These are phyloP conservation scores for Senecio squalidus DNA, from an alignment of 140 eudicot genomes.

Conservation along the genomic window DNA sequence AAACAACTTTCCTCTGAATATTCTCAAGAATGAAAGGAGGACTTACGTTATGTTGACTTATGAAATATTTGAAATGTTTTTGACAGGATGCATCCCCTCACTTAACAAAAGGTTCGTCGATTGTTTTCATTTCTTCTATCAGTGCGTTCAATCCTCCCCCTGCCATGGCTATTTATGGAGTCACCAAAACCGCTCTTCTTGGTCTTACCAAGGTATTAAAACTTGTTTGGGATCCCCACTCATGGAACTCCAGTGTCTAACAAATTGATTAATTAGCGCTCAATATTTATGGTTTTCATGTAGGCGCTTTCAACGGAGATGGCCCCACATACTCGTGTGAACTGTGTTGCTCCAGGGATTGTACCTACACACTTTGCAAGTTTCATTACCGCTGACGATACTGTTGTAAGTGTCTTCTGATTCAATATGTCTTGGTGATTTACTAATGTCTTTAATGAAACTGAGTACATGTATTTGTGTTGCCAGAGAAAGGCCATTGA, in stretches of 20 bases:
- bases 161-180: conserved; percentile 71
- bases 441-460: background rate
- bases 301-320: conserved; percentile 92
- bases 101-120: conserved; percentile 54
- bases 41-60: too few species aligned
- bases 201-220: conserved; percentile 81
- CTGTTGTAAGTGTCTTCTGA: conserved; percentile 33
- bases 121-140: conserved; percentile 58
- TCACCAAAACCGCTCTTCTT: conserved; percentile 89
- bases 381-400: conserved; percentile 36
- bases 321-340: conserved; percentile 90
- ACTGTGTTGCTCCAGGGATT: conserved; percentile 89
- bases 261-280: background rate
- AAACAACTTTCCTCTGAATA: conserved; percentile 9
- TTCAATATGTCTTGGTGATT: background rate
- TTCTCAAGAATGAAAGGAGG: too few species aligned
- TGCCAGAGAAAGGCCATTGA: background rate
- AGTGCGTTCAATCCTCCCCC: conserved; percentile 46
- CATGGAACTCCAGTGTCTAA: background rate
- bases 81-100: conserved; percentile 71
- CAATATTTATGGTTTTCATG: background rate
- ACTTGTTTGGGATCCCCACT: background rate
- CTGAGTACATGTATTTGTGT: background rate
- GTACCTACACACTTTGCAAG: conserved; percentile 82
- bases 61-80: background rate